Percentiles rank a stretch among this genome's conserved stretches.
Conservation (phyloP, 2,329 filamentous ascomycete genomes). For the Curvularia verruculosa region DNA sequence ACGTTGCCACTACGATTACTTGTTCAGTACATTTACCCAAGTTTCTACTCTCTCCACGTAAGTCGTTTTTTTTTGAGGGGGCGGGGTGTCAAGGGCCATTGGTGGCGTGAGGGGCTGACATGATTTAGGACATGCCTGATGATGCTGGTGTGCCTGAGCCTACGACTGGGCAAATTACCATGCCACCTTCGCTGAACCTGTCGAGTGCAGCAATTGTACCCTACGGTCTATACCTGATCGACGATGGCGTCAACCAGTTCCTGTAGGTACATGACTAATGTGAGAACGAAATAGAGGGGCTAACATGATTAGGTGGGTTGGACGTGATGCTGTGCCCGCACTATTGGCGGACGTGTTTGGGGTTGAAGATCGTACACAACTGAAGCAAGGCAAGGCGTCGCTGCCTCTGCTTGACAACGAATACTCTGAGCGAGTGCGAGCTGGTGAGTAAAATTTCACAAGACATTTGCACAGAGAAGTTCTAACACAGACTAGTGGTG, state of each 20-base stretch:
- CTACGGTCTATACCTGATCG: conserved; percentile 93
- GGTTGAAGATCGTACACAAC: conserved; percentile 77
- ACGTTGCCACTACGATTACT: conserved; percentile 88
- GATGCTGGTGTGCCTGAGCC: conserved; percentile 84
- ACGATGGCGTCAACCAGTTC: conserved; percentile 97
- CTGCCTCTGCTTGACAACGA: conserved; percentile 91
- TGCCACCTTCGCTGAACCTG: conserved; percentile 84
- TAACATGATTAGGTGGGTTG: conserved; percentile 69
- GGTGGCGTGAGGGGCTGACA: conserved; percentile 54
- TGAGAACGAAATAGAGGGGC: neutral
- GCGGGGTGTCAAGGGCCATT: too few relatives aligned
- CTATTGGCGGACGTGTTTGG: conserved; percentile 90
- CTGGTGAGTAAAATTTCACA: conserved; percentile 17
- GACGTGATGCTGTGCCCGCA: conserved; percentile 88
- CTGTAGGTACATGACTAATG: conserved; percentile 50
- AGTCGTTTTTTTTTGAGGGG: conserved; percentile 4
- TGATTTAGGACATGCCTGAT: conserved; percentile 94
- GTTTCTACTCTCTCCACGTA: conserved; percentile 44
- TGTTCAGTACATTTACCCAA: conserved; percentile 81
- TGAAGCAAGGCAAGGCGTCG: conserved; percentile 89
- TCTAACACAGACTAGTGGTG: conserved; percentile 66
- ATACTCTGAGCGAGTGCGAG: conserved; percentile 90
- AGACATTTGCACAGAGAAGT: neutral
- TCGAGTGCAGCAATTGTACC: conserved; percentile 86
- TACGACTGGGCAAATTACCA: conserved; percentile 83